Base-by-base conservation (phyloP, 768 basidiomycete genomes). In the Xerocomellus chrysenteron region DNA sequence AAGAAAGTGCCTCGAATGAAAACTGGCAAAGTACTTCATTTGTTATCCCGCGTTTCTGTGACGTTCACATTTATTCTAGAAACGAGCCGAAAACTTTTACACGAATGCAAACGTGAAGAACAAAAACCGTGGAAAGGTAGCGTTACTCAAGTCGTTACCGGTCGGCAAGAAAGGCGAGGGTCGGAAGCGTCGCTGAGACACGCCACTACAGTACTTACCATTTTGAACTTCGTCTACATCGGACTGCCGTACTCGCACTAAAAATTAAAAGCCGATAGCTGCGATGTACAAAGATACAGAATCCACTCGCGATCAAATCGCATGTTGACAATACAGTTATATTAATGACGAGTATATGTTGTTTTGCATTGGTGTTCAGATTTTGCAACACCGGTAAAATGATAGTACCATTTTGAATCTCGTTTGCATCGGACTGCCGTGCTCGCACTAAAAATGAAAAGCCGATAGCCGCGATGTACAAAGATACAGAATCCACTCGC, bases 31-130 rank as follows among this genome's bases (percentile, higher is more conserved):
- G 90, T 87, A 69, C 41, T 59, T 59, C 8, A 2, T 39, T 43
- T 54, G 9, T 56, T 39, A 32, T 54, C 14, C 35, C 13, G 17
- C 21, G 0, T 56, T 42, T 44, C 19, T 30, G 30, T 56, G 41
- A 43, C 14, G 13, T 54, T 69, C 30, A 65, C 52, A 58, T 35
- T 19, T 21, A n/a, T 32, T 39, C 30, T 66, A 92, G 93, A 88
- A 86, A 77, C 94, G 91, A 74, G 84, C 91, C 11, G 79, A 81
- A 54, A 98, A 98, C 76, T 98, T 94, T 76, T 97, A 92, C 76
- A 83, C 86, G 4, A 80, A 69, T 40, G 82, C 88, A 5, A 94
- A 94, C 60, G 90, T 94, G 60, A 94, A 94, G 78, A 93, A 92
- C 73, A 92, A 88, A 72, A 91, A 84, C 60, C 84, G 90, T 35